A percentile compares a stretch with the other conserved stretches of the same genome.
phyloP scores from a whole-genome alignment of 495 filamentous ascomycete genomes.

The Cetradonia linearis region DNA sequence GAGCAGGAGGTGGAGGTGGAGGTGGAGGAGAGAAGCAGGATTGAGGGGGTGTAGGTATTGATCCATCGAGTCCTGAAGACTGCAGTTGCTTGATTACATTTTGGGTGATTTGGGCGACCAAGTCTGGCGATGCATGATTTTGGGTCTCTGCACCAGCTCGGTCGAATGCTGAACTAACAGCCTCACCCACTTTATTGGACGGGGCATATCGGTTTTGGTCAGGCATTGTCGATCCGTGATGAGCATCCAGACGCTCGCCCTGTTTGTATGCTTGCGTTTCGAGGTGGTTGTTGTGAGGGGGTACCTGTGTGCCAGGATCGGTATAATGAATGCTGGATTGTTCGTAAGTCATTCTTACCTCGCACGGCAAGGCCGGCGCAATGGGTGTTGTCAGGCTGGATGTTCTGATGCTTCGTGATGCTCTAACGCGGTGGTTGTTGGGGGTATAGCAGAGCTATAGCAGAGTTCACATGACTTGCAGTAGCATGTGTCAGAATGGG shows the following conservation, averaged over 20 bases:
- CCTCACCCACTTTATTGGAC: conserved; percentile 37
- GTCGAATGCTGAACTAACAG: conserved; percentile 38
- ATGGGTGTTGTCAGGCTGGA: conserved; percentile 4
- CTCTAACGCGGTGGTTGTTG: neutral
- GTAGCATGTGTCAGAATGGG: conserved; percentile 5
- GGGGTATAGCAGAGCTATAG: conserved; percentile 4
- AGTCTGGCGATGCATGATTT: conserved; percentile 38
- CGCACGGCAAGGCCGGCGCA: conserved; percentile 13
- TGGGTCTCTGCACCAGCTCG: conserved; percentile 27
- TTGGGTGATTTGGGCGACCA: conserved; percentile 41
- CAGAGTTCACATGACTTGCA: conserved; percentile 14
- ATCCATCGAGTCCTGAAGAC: conserved; percentile 33
- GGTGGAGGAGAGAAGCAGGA: conserved; percentile 25
- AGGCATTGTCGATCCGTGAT: conserved; percentile 15
- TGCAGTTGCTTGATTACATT: conserved; percentile 46
- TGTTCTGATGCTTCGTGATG: neutral
- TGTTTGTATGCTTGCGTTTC: conserved; percentile 10
- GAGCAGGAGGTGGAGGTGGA: conserved; percentile 19
- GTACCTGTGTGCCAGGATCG: conserved; percentile 8
- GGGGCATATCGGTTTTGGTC: conserved; percentile 23
- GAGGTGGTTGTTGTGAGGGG: conserved; percentile 8
- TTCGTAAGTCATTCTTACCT: conserved; percentile 21
- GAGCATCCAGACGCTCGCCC: conserved; percentile 12
- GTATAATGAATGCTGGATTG: conserved; percentile 18
- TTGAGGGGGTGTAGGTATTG: conserved; percentile 23